Conservation (phyloP, 257 asterid genomes). For the Nicotiana paniculata region DNA sequence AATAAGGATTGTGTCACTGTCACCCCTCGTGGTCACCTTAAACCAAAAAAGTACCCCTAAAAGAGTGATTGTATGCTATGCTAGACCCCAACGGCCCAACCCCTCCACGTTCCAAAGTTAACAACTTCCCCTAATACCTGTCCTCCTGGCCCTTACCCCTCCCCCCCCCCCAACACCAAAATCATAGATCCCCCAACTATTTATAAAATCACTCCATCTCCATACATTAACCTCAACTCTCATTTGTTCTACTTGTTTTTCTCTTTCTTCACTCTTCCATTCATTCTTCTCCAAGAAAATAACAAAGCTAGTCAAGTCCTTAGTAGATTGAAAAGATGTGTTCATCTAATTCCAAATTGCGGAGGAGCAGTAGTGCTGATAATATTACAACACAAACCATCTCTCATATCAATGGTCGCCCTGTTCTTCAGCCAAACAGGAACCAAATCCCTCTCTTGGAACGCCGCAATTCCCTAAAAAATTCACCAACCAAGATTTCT, state of each 20-base stretch:
- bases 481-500: neutral
- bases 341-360: conserved; percentile 46
- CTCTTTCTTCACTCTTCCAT: neutral
- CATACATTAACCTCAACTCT: neutral
- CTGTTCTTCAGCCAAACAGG: conserved; percentile 44
- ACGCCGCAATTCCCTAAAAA: conserved; percentile 40
- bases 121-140: conserved; percentile 17
- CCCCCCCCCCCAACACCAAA: neutral
- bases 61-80: conserved; percentile 19
- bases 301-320: neutral
- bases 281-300: neutral
- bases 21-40: conserved; percentile 25
- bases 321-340: conserved; percentile 22
- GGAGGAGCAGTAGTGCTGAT: neutral
- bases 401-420: conserved; percentile 33
- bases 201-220: neutral
- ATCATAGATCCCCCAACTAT: neutral
- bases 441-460: conserved; percentile 42
- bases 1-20: conserved; percentile 25
- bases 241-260: neutral
- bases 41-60: conserved; percentile 27
- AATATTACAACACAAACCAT: neutral
- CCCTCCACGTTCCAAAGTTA: conserved; percentile 50
- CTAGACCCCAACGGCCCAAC: conserved; percentile 32
- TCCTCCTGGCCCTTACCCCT: neutral